Evolutionary conservation across 495 filamentous ascomycete genomes (phyloP).

Genomic region (Bombardia bombarda): DNA sequence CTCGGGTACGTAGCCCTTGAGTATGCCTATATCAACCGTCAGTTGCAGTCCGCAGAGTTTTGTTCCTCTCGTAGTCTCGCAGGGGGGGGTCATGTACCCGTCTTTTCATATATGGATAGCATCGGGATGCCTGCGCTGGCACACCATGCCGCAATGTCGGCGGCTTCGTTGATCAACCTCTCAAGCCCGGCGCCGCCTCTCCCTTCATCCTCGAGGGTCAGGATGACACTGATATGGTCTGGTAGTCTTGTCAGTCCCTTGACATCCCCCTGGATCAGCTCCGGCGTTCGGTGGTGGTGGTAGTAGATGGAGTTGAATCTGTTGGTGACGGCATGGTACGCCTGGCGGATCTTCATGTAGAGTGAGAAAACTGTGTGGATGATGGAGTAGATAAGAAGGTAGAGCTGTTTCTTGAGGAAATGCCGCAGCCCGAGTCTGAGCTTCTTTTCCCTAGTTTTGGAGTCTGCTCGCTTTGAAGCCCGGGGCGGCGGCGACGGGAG

Average conservation of each 20-base stretch:
- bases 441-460: constrained; percentile 14
- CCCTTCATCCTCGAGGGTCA: constrained; percentile 65
- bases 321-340: constrained; percentile 68
- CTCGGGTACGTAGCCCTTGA: constrained; percentile 76
- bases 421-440: constrained; percentile 51
- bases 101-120: constrained; percentile 86
- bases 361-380: constrained; percentile 80
- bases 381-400: constrained; percentile 60
- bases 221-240: constrained; percentile 77
- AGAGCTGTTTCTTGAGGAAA: constrained; percentile 57
- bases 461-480: constrained; percentile 14
- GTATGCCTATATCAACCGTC: constrained; percentile 49
- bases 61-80: not conserved
- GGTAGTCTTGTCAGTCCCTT: constrained; percentile 62
- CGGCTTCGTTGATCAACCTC: constrained; percentile 76
- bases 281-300: constrained; percentile 89
- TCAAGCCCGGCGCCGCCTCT: constrained; percentile 61
- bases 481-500: constrained; percentile 49
- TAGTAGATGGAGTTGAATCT: constrained; percentile 70
- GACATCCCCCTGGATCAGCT: constrained; percentile 86
- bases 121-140: constrained; percentile 75
- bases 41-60: not conserved
- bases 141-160: constrained; percentile 88
- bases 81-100: constrained; percentile 46
- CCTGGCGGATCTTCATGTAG: constrained; percentile 71